phyloP scores from a whole-genome alignment of 495 filamentous ascomycete species.

The Penicillium canescens region DNA sequence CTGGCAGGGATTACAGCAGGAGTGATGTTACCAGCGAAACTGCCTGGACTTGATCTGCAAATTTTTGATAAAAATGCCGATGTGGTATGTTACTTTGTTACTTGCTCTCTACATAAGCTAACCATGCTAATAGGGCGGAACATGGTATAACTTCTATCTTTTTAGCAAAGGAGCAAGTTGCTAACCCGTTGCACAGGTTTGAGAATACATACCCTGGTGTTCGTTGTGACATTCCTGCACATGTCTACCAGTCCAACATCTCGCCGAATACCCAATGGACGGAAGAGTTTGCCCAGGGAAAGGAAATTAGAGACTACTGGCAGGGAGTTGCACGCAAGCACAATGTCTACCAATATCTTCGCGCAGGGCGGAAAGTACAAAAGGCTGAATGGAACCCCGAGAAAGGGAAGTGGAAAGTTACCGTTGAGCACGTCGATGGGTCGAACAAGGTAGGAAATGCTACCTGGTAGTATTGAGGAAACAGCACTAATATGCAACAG shows the following conservation, averaged over 20 bases:
- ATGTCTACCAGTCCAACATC: constrained; percentile 70
- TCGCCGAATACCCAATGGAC: constrained; percentile 66
- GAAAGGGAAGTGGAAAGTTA: constrained; percentile 52
- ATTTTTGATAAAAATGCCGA: constrained; percentile 59
- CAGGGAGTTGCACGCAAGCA: constrained; percentile 59
- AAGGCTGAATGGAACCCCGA: constrained; percentile 54
- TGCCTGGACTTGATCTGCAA: constrained; percentile 51
- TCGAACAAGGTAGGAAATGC: constrained; percentile 24
- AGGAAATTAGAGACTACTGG: constrained; percentile 68
- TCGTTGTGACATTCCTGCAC: constrained; percentile 66
- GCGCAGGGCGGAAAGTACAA: constrained; percentile 50
- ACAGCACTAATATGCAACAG: constrained; percentile 21
- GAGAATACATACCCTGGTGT: constrained; percentile 62
- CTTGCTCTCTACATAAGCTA: neutral
- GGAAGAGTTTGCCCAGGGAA: constrained; percentile 61
- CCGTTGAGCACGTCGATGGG: constrained; percentile 36
- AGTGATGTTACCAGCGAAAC: constrained; percentile 48
- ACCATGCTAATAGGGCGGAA: constrained; percentile 41
- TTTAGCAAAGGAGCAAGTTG: neutral
- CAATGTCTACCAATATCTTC: constrained; percentile 58
- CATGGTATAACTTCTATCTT: constrained; percentile 34
- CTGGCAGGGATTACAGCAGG: constrained; percentile 51
- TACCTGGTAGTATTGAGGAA: neutral
- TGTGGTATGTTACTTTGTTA: constrained; percentile 36
- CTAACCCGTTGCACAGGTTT: constrained; percentile 25